Base-by-base conservation (phyloP, 2,329 filamentous ascomycete genomes). In the Graphilbum sp. region DNA sequence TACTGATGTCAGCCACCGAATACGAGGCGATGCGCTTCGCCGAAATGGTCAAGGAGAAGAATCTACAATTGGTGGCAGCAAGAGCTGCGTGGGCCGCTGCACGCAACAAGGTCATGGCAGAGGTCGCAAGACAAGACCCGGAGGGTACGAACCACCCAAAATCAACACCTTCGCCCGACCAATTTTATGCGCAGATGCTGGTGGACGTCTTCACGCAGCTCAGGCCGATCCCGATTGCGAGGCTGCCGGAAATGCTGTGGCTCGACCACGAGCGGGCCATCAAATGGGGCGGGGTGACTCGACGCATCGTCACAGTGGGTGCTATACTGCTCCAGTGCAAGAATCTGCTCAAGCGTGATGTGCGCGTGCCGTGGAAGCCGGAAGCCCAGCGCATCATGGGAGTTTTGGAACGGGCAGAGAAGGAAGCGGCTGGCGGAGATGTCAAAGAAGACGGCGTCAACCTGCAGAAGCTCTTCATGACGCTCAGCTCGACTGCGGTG, bases 341-440 rank as follows among this genome's bases (percentile, higher is more conserved):
- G 61, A 88, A 86, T 47, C 63, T 88, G 8, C 67, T 90, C 24
- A 87, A 86, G 57, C 74, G 83, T 15, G 82, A 88, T 50, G 79
- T 85, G 4, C 74, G 83, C 33, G 70, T 71, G 12, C 74, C 79
- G 17, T 90, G 83, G 83, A 83, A 78, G 55, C 71, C 65, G 19
- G 79, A 87, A 55, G 79, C 80, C 0, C 62, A 64, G 3, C 73
- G 81, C n/a, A 72, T 87, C 45, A 72, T 79, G 61, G 60, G 70
- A 1, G 70, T 83, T 1, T 67, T 87, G 11, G 76, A 79, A 45
- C 49, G 47, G 36, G 69, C 63, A 13, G 53, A 57, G 29, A 16
- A 23, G 18, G 45, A 50, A 50, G 25, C 55, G 65, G 31, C 24
- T 21, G 16, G 24, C 2, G 23, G 17, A 19, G n/a, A n/a, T n/a